Conservation (phyloP, 495 filamentous ascomycete genomes). For the Daldinia caldariorum region DNA sequence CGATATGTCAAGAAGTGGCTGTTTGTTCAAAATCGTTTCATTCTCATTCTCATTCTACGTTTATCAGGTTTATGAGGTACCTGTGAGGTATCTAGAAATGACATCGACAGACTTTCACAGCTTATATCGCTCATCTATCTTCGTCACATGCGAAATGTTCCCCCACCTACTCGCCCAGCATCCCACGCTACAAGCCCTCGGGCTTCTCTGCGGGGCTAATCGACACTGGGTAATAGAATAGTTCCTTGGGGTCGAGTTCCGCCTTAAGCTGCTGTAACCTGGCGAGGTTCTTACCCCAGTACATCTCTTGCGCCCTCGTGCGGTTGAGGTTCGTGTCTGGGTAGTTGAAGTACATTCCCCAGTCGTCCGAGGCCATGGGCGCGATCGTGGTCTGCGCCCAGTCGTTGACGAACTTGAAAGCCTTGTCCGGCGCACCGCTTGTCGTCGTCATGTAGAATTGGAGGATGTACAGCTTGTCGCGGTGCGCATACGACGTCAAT, state of each 20-base stretch:
- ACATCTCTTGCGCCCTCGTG: slow-evolving; percentile 52
- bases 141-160: slow-evolving; percentile 13
- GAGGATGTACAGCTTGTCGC: slow-evolving; percentile 56
- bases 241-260: slow-evolving; percentile 63
- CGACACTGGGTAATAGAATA: slow-evolving; percentile 72
- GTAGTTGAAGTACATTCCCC: slow-evolving; percentile 62
- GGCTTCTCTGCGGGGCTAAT: slow-evolving; percentile 51
- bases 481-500: slow-evolving; percentile 52
- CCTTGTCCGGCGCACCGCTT: slow-evolving; percentile 46
- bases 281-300: slow-evolving; percentile 65
- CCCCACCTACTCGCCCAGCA: neutral
- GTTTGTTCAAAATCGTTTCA: no score
- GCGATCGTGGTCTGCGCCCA: slow-evolving; percentile 52
- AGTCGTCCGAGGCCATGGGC: slow-evolving; percentile 43
- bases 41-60: no score
- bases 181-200: slow-evolving; percentile 19
- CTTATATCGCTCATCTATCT: neutral
- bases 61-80: no score
- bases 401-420: slow-evolving; percentile 51
- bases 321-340: slow-evolving; percentile 53
- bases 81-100: no score
- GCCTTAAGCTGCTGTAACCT: slow-evolving; percentile 64
- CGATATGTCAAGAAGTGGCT: no score
- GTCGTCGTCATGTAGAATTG: slow-evolving; percentile 55
- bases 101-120: neutral